Evolutionary conservation across 192 early-diverging fungal species (phyloP), one percentile per base, ranked within the genome.

Genomic region (Coemansia sp.): DNA sequence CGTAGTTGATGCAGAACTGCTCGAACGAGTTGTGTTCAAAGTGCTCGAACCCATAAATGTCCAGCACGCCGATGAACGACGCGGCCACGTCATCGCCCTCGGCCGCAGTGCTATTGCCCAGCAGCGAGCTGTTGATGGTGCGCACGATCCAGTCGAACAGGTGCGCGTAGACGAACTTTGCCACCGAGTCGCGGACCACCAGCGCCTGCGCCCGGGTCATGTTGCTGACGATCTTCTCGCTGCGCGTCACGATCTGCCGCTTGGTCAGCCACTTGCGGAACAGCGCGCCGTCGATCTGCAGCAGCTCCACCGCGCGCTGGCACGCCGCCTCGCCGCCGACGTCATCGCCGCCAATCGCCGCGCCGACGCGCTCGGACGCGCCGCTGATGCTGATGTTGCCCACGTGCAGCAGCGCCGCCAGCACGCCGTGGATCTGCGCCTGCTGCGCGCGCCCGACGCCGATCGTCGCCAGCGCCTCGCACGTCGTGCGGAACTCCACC

Each of bases 21-120:
- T 99, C 97, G 70, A 99, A 99, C 24, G 96, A 98, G 87, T 99
- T 99, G 86, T 96, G 97, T 84, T 95, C 92, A 80, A 99, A 99
- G 75, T 98, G 95, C 80, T 99, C 97, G 78, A 99, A 99, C 50
- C 95, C 97, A 74, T 98, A 99, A 72, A 99, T 99, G 89, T 99
- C 97, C 64, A 99, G 86, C 2, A 99, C 97, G 86, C 97, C 97
- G 76, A 99, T 99, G 73, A 99, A 98, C 31, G 89, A 88, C 24
- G 73, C 71, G 15, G 71, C 40, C 55, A 65, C 49, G 1, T 50
- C 49, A 5, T 13, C 44, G 12, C 15, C 10, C 64, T 5, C 65
- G 69, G 12, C 78, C 74, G 44, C 1, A 16, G 44, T 4, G 0
- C 13, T 3, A 20, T 71, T 64, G 13, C 80, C 71, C 7, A 70